Evolutionary conservation across 2,329 filamentous ascomycete species (phyloP).

Genomic region (Penicillium sp.): DNA sequence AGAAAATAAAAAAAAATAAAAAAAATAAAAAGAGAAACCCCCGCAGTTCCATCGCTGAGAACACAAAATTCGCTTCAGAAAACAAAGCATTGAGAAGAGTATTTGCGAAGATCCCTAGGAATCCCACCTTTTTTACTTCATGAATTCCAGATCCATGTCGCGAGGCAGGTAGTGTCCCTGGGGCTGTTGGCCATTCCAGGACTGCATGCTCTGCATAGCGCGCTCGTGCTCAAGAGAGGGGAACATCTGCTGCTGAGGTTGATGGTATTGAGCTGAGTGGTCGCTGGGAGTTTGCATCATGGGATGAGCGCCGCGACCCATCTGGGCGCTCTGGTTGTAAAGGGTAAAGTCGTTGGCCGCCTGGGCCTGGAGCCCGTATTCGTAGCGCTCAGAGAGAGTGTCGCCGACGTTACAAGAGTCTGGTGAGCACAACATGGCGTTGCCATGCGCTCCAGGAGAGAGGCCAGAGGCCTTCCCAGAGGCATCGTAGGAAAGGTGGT

Average conservation of each 20-base stretch:
- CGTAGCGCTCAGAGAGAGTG: conserved; percentile 21
- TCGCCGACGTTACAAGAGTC: conserved; percentile 23
- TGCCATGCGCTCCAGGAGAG: conserved; percentile 27
- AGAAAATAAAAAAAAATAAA: neutral
- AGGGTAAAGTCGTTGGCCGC: conserved; percentile 28
- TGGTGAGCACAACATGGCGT: conserved; percentile 31
- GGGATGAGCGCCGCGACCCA: neutral
- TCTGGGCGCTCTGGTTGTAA: conserved; percentile 15
- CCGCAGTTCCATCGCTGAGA: conserved; percentile 6
- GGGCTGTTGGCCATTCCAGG: conserved; percentile 15
- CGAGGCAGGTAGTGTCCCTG: conserved; percentile 12
- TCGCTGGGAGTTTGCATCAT: conserved; percentile 7
- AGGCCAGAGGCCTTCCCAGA: conserved; percentile 20
- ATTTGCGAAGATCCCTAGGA: neutral
- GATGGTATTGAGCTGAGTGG: conserved; percentile 9
- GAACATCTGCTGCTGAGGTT: conserved; percentile 21
- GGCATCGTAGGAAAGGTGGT: conserved; percentile 11
- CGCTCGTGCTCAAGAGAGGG: conserved; percentile 18
- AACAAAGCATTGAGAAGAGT: neutral
- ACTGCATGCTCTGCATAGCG: conserved; percentile 11
- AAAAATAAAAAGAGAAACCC: neutral
- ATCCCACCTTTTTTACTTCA: conserved; percentile 7
- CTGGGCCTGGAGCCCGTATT: conserved; percentile 13
- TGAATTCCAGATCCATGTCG: conserved; percentile 21
- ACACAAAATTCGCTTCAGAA: conserved; percentile 8